A percentile compares a stretch with the other conserved stretches of the same genome.
phyloP scores from a whole-genome alignment of 352 stramenopile species.

The Vaucheria bursata region DNA sequence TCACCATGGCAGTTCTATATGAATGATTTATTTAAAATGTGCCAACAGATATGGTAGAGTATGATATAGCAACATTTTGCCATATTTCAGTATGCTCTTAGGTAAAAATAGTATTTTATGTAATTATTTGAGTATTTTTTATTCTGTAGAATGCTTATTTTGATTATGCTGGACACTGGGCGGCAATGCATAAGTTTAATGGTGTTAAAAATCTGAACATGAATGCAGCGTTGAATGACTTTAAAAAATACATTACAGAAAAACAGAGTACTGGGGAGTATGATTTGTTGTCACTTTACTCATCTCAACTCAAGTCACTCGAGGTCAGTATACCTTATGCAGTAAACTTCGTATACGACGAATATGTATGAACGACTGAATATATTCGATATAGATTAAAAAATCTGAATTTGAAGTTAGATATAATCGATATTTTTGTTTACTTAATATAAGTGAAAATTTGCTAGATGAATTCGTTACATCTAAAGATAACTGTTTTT shows the following conservation, averaged over 20 bases:
- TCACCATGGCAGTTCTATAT: background rate
- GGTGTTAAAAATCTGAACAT: conserved; percentile 5
- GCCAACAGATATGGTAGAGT: background rate
- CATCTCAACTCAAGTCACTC: conserved; percentile 31
- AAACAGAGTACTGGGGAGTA: conserved; percentile 27
- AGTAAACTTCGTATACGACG: too few species aligned
- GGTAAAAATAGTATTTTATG: too few species aligned
- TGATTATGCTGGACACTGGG: conserved; percentile 42
- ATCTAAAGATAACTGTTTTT: too few species aligned
- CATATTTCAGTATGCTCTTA: too few species aligned
- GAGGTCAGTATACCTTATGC: conserved; percentile 1
- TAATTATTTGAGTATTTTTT: too few species aligned
- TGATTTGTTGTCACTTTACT: conserved; percentile 29
- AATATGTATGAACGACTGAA: too few species aligned
- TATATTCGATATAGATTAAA: too few species aligned
- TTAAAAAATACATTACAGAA: conserved; percentile 21
- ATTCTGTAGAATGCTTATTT: conserved; percentile 37
- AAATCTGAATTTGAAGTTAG: too few species aligned
- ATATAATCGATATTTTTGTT: too few species aligned
- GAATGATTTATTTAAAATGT: background rate
- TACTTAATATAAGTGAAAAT: too few species aligned
- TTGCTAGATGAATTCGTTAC: too few species aligned
- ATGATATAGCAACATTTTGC: background rate
- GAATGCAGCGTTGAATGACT: conserved; percentile 27
- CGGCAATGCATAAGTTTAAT: conserved; percentile 30